Base-by-base conservation (phyloP, 1,284 basidiomycete genomes). In the Singerocomus rubriflavus region DNA sequence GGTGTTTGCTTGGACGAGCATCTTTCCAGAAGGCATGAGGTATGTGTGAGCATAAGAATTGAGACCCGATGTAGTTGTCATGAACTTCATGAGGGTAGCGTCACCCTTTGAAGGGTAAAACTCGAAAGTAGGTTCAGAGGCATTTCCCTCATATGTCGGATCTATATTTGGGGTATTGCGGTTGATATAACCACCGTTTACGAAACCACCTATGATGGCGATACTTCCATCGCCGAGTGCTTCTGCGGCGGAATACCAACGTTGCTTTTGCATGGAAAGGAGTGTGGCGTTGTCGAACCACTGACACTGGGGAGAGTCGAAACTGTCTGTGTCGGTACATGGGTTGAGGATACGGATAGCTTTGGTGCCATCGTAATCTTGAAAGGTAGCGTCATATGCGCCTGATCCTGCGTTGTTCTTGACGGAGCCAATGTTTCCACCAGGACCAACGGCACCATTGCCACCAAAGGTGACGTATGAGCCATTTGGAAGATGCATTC, bases 161-260 rank as follows among this genome's bases (percentile, higher is more conserved):
- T 88, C 85, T 5, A 59, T 70, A 58, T 86, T 87, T 16, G 87
- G 87, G 33, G 72, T 78, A 61, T 89, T 94, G 14, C 93, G 78
- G 70, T 97, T 96, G 70, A 94, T 80, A 70, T 95, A 93, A 21
- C 87, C 86, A 58, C 93, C 93, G 66, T 85, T 89, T 53, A 85
- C 79, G 66, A 92, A 88, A 35, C 90, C 91, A 44, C 90, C 90
- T 40, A 91, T 85, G 43, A 93, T 71, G 16, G 82, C 87, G 39
- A 92, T 68, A 3, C 73, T 72, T 29, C 88, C 87, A 59, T 89
- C 79, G 0, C 74, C 84, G 3, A 88, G 75, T 8, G 85, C 72
- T 65, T 91, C 88, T 38, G 91, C 91, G 11, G 89, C 84, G 27
- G 93, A 93, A 58, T 95, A 95, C 93, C 92, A 96, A 16, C 93